Percentiles rank a stretch among this genome's conserved stretches.
phyloP scores from a whole-genome alignment of 83 land plant genomes.

The Thuja plicata region DNA sequence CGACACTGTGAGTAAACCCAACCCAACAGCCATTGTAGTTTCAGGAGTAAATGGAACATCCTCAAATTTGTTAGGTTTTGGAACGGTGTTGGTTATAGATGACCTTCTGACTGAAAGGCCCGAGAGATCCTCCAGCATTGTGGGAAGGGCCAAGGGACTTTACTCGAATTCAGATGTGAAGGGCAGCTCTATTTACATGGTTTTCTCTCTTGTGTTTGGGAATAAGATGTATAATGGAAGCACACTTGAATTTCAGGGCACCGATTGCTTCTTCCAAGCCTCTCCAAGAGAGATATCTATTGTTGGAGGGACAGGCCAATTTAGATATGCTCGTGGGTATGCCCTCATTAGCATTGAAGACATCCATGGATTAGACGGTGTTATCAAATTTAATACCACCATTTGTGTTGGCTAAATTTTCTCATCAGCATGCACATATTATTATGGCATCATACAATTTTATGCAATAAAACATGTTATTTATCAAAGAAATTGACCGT shows the following conservation, averaged over 20 bases:
- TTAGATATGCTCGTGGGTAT: conserved; percentile 29
- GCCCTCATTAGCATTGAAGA: neutral
- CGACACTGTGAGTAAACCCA: conserved; percentile 1
- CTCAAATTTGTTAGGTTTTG: neutral
- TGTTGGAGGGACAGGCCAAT: conserved; percentile 27
- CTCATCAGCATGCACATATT: neutral
- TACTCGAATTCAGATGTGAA: conserved; percentile 15
- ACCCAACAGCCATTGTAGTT: conserved; percentile 11
- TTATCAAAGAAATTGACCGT: no score
- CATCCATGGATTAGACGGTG: neutral
- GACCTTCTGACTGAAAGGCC: neutral
- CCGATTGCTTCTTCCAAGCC: neutral
- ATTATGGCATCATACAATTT: no score
- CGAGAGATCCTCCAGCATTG: neutral
- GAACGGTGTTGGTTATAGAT: conserved; percentile 8
- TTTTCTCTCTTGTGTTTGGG: conserved; percentile 18
- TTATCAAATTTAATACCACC: neutral
- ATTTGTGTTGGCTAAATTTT: neutral
- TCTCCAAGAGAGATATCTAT: conserved; percentile 19
- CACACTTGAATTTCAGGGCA: conserved; percentile 25
- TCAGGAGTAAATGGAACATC: neutral
- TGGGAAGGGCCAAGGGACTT: conserved; percentile 25
- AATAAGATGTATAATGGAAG: conserved; percentile 22
- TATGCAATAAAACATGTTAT: no score
- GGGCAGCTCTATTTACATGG: conserved; percentile 5